These are phyloP conservation scores for Rhodotorula sp. DNA, from an alignment of 1,284 basidiomycete genomes.

Conservation along the genomic window DNA sequence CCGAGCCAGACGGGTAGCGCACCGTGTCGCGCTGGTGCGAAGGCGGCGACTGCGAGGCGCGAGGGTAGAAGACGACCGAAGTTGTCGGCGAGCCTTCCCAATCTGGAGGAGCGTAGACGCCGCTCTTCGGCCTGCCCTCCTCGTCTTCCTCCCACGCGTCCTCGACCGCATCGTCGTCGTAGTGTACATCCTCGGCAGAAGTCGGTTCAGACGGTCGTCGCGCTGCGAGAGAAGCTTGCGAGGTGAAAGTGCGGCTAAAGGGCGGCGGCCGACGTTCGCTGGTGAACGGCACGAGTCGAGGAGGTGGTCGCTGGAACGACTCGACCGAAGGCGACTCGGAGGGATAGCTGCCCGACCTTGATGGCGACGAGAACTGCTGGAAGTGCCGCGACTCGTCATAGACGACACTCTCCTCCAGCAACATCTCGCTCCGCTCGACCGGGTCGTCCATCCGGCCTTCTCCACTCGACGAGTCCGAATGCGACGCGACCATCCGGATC, in stretches of 20 bases:
- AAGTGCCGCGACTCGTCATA: constrained; percentile 6
- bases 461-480: constrained; percentile 5
- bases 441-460: neutral
- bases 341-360: constrained; percentile 7
- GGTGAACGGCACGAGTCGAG: constrained; percentile 23
- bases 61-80: constrained; percentile 22
- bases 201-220: neutral
- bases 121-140: constrained; percentile 18
- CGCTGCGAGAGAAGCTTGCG: constrained; percentile 21
- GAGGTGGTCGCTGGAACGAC: constrained; percentile 3
- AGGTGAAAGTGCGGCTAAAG: constrained; percentile 11
- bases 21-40: constrained; percentile 15
- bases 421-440: neutral
- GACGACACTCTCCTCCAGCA: neutral
- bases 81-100: constrained; percentile 22
- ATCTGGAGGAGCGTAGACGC: constrained; percentile 22
- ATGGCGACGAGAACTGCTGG: constrained; percentile 29
- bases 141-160: constrained; percentile 29
- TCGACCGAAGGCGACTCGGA: constrained; percentile 14
- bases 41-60: neutral
- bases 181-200: neutral
- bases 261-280: constrained; percentile 5
- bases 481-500: constrained; percentile 26
- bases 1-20: constrained; percentile 16
- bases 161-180: constrained; percentile 23